phyloP scores from a whole-genome alignment of 768 basidiomycete genomes.

The Termitomyces sp. region DNA sequence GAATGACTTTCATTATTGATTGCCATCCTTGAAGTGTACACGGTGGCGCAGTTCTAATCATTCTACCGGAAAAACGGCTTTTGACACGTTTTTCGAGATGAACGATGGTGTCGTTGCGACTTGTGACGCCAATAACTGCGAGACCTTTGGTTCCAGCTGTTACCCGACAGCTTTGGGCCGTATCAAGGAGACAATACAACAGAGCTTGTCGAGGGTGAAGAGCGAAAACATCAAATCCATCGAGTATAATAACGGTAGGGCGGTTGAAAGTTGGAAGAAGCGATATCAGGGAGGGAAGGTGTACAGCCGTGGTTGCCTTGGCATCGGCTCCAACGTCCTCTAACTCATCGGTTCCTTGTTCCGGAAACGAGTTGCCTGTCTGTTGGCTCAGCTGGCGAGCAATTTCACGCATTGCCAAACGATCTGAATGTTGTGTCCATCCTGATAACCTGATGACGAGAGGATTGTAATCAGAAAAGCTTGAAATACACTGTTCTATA shows the following conservation, averaged over 20 bases:
- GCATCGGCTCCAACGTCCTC: slow-evolving; percentile 21
- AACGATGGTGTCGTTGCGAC: slow-evolving; percentile 83
- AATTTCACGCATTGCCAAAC: slow-evolving; percentile 89
- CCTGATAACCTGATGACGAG: slow-evolving; percentile 83
- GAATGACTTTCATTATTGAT: slow-evolving; percentile 37
- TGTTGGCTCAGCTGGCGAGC: slow-evolving; percentile 78
- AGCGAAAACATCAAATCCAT: slow-evolving; percentile 92
- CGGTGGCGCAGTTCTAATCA: slow-evolving; percentile 71
- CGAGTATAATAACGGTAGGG: slow-evolving; percentile 80
- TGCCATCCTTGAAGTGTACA: slow-evolving; percentile 44
- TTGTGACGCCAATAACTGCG: slow-evolving; percentile 83
- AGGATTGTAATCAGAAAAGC: slow-evolving; percentile 39
- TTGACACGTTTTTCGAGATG: slow-evolving; percentile 95
- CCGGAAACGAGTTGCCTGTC: slow-evolving; percentile 57
- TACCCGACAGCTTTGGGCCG: slow-evolving; percentile 79
- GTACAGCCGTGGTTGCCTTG: slow-evolving; percentile 52
- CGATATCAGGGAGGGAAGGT: slow-evolving; percentile 71
- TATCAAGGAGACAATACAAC: slow-evolving; percentile 93
- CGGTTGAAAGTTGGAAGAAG: slow-evolving; percentile 73
- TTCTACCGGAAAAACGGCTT: slow-evolving; percentile 92
- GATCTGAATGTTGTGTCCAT: slow-evolving; percentile 79
- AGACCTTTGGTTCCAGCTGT: slow-evolving; percentile 59
- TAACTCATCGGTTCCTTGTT: slow-evolving; percentile 32
- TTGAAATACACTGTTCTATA: slow-evolving; percentile 49
- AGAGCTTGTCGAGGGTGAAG: slow-evolving; percentile 88